Percentiles rank a stretch among this genome's conserved stretches.
These are phyloP conservation scores for Globisporangium uncinulatum DNA, from an alignment of 352 stramenopile genomes.

Conservation along the genomic window DNA sequence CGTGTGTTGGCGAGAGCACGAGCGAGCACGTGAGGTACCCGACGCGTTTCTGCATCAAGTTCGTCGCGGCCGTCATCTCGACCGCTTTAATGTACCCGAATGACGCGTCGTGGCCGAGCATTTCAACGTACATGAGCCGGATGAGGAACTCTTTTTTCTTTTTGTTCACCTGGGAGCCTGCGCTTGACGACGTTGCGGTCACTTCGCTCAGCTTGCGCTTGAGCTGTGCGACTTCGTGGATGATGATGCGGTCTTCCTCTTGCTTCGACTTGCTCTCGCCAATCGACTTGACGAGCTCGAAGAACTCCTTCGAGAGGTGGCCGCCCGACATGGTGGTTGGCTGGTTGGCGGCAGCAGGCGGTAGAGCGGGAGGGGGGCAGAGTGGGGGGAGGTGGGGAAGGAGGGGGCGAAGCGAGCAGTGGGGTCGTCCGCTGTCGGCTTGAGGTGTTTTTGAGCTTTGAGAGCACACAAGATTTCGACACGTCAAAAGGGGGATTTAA, in stretches of 20 bases:
- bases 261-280: constrained; percentile 99
- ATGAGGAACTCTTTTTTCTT: constrained; percentile 99
- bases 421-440: background rate
- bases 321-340: constrained; percentile 67
- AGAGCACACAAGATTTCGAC: too few relatives aligned
- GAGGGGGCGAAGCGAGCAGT: background rate
- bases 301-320: constrained; percentile 97
- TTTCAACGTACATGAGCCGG: constrained; percentile 99
- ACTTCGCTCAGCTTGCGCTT: constrained; percentile 94
- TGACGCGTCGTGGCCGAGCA: constrained; percentile 99
- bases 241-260: constrained; percentile 99
- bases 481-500: too few relatives aligned
- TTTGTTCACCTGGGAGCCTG: constrained; percentile 85
- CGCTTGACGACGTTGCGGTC: constrained; percentile 66
- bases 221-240: constrained; percentile 92
- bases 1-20: constrained; percentile 96
- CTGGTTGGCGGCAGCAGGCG: background rate
- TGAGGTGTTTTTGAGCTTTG: too few relatives aligned
- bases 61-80: constrained; percentile 97
- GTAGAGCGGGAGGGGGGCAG: background rate
- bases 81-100: constrained; percentile 99
- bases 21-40: constrained; percentile 94
- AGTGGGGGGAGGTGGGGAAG: background rate
- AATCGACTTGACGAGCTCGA: constrained; percentile 99
- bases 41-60: constrained; percentile 98